phyloP scores from a whole-genome alignment of 1,284 basidiomycete species.

The Xerocomus amazonicus region DNA sequence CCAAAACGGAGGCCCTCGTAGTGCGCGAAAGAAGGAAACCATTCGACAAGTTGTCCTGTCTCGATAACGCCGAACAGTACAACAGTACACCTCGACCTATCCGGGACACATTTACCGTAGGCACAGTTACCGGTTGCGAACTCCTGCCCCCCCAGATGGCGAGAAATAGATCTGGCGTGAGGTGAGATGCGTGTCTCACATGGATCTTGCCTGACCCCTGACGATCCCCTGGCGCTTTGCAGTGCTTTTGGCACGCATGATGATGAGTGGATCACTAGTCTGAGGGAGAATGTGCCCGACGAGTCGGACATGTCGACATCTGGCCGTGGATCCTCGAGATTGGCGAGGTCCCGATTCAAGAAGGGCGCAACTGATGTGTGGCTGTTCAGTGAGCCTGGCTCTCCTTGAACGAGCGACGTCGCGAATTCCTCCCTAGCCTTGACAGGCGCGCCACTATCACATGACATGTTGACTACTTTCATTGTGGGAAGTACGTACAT shows the following conservation, averaged over 20 bases:
- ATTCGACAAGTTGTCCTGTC: not conserved
- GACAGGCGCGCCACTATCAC: not conserved
- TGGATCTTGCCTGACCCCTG: not conserved
- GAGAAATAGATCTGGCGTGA: conserved; percentile 10
- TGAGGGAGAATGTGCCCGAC: conserved; percentile 4
- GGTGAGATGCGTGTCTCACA: conserved; percentile 11
- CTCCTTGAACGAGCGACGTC: conserved; percentile 10
- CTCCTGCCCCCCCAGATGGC: conserved; percentile 18
- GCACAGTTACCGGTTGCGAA: not conserved
- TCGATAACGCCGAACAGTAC: conserved; percentile 9
- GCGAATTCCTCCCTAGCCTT: too few species aligned
- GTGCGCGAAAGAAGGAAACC: conserved; percentile 3
- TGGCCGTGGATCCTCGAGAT: conserved; percentile 7
- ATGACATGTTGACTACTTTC: not conserved
- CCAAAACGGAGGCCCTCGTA: not conserved
- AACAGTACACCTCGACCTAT: conserved; percentile 28
- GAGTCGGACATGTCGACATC: conserved; percentile 22
- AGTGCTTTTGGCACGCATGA: not conserved
- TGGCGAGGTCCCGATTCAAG: conserved; percentile 4
- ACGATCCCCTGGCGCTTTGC: not conserved
- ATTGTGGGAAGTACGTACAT: not conserved
- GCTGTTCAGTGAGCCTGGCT: conserved; percentile 14
- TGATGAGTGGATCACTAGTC: conserved; percentile 15
- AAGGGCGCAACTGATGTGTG: conserved; percentile 9
- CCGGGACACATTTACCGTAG: not conserved